These are phyloP conservation scores for Pneumocystis canis DNA, from an alignment of 1,139 yeast species.

Conservation along the genomic window DNA sequence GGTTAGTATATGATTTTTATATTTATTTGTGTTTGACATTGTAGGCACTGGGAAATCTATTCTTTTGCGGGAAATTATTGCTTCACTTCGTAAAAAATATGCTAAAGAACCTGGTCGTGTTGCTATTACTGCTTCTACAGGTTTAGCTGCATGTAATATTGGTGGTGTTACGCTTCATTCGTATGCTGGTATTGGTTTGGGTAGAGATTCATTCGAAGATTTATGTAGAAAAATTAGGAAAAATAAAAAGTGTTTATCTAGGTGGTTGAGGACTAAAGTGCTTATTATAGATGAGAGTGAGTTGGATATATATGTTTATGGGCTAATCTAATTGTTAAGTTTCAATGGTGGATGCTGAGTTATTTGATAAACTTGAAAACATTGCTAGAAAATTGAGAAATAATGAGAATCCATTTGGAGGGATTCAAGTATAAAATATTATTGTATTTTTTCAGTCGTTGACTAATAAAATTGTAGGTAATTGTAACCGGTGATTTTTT, in stretches of 20 bases:
- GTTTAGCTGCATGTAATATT: slow-evolving; percentile 80
- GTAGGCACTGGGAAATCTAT: slow-evolving; percentile 68
- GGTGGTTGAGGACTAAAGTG: slow-evolving; percentile 53
- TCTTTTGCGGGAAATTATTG: slow-evolving; percentile 53
- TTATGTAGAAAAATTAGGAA: slow-evolving; percentile 41
- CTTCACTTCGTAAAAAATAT: slow-evolving; percentile 36
- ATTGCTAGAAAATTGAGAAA: slow-evolving; percentile 46
- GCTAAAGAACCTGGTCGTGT: slow-evolving; percentile 34
- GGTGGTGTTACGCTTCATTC: slow-evolving; percentile 81
- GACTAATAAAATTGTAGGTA: neutral
- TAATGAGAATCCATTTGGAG: slow-evolving; percentile 59
- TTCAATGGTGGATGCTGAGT: slow-evolving; percentile 71
- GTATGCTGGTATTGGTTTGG: slow-evolving; percentile 76
- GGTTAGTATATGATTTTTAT: slow-evolving; percentile 29
- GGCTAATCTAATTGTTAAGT: slow-evolving; percentile 19
- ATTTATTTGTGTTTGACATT: neutral
- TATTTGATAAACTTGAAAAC: slow-evolving; percentile 54
- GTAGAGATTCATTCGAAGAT: slow-evolving; percentile 32
- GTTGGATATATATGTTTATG: neutral
- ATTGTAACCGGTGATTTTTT: slow-evolving; percentile 81
- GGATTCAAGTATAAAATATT: slow-evolving; percentile 43
- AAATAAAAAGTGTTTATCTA: slow-evolving; percentile 36
- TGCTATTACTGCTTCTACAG: slow-evolving; percentile 85
- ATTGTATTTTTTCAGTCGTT: neutral
- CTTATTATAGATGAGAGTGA: slow-evolving; percentile 58